Conservation (phyloP, 1,284 basidiomycete genomes). For the Microbotryum scabiosae region DNA sequence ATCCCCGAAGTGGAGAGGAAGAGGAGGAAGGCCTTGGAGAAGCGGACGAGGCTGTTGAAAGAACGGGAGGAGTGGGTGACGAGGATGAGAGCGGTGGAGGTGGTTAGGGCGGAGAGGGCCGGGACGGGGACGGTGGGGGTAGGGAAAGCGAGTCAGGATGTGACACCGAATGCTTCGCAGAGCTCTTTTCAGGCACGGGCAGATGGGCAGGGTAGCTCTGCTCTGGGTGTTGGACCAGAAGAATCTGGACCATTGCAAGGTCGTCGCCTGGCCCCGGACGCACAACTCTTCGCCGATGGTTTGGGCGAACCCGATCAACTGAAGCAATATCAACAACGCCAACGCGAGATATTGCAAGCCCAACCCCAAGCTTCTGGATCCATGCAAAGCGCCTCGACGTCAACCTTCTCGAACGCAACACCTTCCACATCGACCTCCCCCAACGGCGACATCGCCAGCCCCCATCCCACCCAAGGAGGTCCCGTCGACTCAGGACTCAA, state of each 20-base stretch:
- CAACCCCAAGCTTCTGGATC: neutral
- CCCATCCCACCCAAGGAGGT: neutral
- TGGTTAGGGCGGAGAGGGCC: neutral
- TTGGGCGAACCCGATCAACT: slow-evolving; percentile 3
- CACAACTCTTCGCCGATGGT: slow-evolving; percentile 19
- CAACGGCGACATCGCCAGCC: neutral
- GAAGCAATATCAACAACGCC: neutral
- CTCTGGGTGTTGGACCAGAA: too few relatives aligned
- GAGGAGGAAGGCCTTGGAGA: slow-evolving; percentile 34
- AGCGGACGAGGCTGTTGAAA: slow-evolving; percentile 33
- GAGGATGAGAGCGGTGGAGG: slow-evolving; percentile 4
- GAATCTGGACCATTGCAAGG: neutral
- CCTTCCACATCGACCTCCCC: neutral
- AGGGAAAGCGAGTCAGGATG: neutral
- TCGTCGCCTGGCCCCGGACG: slow-evolving; percentile 8
- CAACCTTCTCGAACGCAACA: neutral
- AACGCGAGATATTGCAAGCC: neutral
- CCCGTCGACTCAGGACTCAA: neutral
- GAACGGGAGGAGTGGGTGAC: slow-evolving; percentile 12
- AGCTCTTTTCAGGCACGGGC: too few relatives aligned
- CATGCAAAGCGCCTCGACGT: neutral
- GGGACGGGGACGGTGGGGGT: neutral
- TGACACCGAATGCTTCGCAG: neutral
- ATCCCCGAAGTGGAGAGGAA: slow-evolving; percentile 36
- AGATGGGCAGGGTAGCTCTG: too few relatives aligned